Evolutionary conservation across 164 flowering plant species (phyloP), one percentile per base, ranked within the genome.

Genomic region (Stephania yunnanensis): DNA sequence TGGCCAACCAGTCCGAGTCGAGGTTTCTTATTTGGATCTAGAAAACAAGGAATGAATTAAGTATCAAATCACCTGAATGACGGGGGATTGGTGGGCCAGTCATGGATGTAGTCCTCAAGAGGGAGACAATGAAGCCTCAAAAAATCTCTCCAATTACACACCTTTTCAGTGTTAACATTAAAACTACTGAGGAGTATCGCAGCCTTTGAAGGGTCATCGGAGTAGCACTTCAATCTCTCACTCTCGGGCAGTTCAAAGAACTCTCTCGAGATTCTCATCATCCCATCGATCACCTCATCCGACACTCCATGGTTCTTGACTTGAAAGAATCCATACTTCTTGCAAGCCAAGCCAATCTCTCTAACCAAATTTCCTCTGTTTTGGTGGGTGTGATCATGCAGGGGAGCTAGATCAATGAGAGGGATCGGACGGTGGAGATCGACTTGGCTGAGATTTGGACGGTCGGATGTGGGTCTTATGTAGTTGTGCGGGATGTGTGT

Each of bases 61-160:
- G 42, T 36, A 36, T 36, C 42, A 36, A 36, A 36, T 36, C 42
- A 82, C 90, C 81, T 87, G 83, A 90, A 90, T 7, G 83, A 78
- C 0, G 89, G 76, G 72, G 92, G 92, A 68, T 80, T 79, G 1
- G 87, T 50, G 20, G 92, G 94, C 94, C 94, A 90, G 58, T 87
- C 84, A 10, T 77, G 72, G 7, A 85, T 64, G 71, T 78, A 85
- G 15, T 87, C 83, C 73, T 90, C 81, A 5, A 90, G 76, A 74
- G 94, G 94, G 77, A 85, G 82, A 69, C 94, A 89, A 72, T 90
- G 92, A 70, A 90, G 87, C 69, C 94, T 84, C n/a, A 89, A 76
- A 72, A 81, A 89, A 67, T 89, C 94, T 30, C 94, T 87, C 92
- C 95, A 91, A 63, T 83, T 89, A 1, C 87, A 69, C 1, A 87